Base-by-base conservation (phyloP, 306 rosid species). In the Ormosia emarginata region DNA sequence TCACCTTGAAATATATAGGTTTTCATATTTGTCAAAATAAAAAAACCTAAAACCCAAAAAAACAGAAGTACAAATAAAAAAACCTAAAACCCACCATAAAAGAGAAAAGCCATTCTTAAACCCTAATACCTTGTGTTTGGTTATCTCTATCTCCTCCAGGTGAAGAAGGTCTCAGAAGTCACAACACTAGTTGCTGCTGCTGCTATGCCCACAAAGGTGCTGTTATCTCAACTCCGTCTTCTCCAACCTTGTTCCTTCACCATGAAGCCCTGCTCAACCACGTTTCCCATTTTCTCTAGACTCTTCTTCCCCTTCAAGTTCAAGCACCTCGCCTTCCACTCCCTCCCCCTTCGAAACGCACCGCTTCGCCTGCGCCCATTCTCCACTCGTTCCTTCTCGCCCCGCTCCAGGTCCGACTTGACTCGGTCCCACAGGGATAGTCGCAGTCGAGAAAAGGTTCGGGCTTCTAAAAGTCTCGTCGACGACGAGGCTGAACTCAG, bases 401-500 rank as follows among this genome's bases (percentile, higher is more conserved):
- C 24, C 24, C 24, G 24, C 24, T 24, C 24, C 24, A 24, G 24
- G 24, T 24, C 11, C 86, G 89, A 10, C 11, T 47, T 24, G 24
- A 24, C 52, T n/a, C 52, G 52, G 13, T 4, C 52, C 52, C 52
- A 9, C 52, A 10, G 77, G 1, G 86, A 86, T 53, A 43, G 67
- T 7, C 5, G 40, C 40, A 36, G 6, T 4, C 4, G 41, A 46
- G 81, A 74, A 12, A 67, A 75, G 43, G 80, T 40, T 34, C 65
- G 86, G 6, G 78, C 73, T 39, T 85, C 97, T 9, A 90, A 87
- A 91, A 93, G 97, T 64, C 84, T 95, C 24, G 43, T 90, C 14
- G 97, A 95, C 3, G 97, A 95, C 36, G 97, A 95, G 86, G 94
- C 92, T 7, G 97, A 95, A 12, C 94, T 95, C 63, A 89, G 97